Evolutionary conservation across 2,329 filamentous ascomycete species (phyloP), one percentile per base, ranked within the genome.

Genomic region (Colletotrichum viniferum): DNA sequence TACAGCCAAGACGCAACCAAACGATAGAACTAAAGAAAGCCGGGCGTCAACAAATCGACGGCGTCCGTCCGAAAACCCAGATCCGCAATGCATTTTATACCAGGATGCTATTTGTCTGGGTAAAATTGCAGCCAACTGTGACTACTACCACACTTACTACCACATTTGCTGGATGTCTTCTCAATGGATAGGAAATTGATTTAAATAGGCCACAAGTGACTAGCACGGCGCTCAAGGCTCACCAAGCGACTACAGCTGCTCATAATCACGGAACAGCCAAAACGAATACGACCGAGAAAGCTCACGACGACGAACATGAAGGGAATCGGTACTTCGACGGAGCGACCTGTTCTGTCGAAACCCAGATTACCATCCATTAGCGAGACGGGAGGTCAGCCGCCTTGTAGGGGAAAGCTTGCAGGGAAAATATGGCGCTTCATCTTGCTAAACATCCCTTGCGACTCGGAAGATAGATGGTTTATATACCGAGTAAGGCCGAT

Each of bases 171-270:
- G 43, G 10, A 52, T 13, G 4, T 52, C 5, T 7, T 21, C 10
- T 13, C 10, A 13, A 21, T 21, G 10, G 43, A 6, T 3, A 6
- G 13, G 43, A 48, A 48, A 5, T 1, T 7, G 5, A 7, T 7
- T 48, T 13, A 21, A 48, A 48, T 48, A 48, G 43, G 43, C 43
- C 1, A 13, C 1, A 21, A 48, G 43, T 48, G 10, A 4, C 10
- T 21, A 3, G 4, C 6, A 52, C 8, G 1, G 13, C 2, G 5
- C 2, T 6, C 1, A 4, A 13, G 1, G 5, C 43, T 13, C 5
- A 1, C 7, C n/a, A 13, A 52, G 38, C 34, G 14, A 8, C 4
- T 7, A 3, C 18, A 5, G n/a, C 13, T 13, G 10, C n/a, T 52
- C 43, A 52, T 52, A 21, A 52, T 7, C n/a, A 52, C 10, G 43